phyloP scores from a whole-genome alignment of 2,329 filamentous ascomycete genomes.

The Lasiodiplodia gonubiensis region DNA sequence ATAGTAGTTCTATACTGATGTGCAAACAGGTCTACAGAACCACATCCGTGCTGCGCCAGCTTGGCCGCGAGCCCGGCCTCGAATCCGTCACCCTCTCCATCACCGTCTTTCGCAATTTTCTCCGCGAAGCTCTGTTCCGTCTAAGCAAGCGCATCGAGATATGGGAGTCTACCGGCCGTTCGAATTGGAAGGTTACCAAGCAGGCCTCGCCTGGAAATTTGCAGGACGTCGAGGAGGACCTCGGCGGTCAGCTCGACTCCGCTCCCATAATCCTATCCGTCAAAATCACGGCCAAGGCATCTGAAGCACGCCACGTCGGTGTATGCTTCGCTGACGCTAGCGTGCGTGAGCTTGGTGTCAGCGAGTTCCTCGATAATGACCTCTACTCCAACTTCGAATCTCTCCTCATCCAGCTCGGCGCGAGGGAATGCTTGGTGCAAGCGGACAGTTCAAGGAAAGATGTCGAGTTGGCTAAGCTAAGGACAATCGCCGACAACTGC shows the following conservation, averaged over 20 bases:
- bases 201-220: constrained; percentile 93
- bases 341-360: constrained; percentile 92
- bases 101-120: constrained; percentile 93
- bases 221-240: constrained; percentile 94
- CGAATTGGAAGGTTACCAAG: constrained; percentile 91
- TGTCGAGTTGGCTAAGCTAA: constrained; percentile 83
- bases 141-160: constrained; percentile 91
- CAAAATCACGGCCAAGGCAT: constrained; percentile 87
- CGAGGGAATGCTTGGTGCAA: constrained; percentile 91
- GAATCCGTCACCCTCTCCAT: constrained; percentile 94
- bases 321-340: constrained; percentile 98
- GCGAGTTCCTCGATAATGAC: constrained; percentile 98
- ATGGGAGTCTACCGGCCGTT: constrained; percentile 77
- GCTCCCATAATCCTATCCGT: constrained; percentile 95
- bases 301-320: constrained; percentile 83
- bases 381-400: constrained; percentile 98
- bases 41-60: constrained; percentile 88
- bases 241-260: constrained; percentile 83
- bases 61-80: constrained; percentile 83
- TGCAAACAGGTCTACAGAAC: constrained; percentile 84
- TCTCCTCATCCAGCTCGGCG: constrained; percentile 91
- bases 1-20: background rate
- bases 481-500: constrained; percentile 88
- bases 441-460: constrained; percentile 81
- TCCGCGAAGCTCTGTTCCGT: constrained; percentile 91